phyloP scores from a whole-genome alignment of 2,329 filamentous ascomycete genomes.

The Chalaropsis thielavioides region DNA sequence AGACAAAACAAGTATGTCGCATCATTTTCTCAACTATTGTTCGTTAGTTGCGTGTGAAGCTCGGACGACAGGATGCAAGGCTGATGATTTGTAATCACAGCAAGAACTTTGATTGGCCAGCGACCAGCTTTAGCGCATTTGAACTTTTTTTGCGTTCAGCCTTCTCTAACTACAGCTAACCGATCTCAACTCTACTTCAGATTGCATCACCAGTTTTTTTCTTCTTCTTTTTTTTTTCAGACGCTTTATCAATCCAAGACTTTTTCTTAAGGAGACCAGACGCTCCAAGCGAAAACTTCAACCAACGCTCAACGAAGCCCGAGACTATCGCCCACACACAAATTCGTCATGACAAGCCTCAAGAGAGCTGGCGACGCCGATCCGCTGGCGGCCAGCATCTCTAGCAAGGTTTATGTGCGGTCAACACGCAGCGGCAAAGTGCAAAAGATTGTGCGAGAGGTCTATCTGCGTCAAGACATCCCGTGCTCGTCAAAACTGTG shows the following conservation, averaged over 20 bases:
- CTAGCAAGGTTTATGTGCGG: constrained; percentile 89
- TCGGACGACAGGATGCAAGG: neutral
- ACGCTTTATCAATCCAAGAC: neutral
- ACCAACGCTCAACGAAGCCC: neutral
- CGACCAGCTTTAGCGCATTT: neutral
- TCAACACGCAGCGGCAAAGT: constrained; percentile 94
- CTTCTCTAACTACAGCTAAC: neutral
- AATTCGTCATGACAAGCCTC: constrained; percentile 45
- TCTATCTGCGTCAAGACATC: constrained; percentile 92
- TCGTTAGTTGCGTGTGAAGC: neutral
- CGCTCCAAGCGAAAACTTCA: neutral
- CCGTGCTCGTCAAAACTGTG: constrained; percentile 91
- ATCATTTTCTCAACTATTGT: no score
- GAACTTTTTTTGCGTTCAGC: constrained; percentile 10
- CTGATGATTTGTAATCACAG: neutral
- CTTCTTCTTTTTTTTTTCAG: neutral
- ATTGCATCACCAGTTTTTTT: neutral
- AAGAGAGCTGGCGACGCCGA: constrained; percentile 43
- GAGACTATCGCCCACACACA: neutral
- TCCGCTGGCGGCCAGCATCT: constrained; percentile 55
- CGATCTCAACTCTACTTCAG: neutral
- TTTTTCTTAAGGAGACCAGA: neutral
- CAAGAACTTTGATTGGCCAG: neutral
- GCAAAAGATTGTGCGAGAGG: constrained; percentile 93
- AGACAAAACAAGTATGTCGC: no score